phyloP scores from a whole-genome alignment of 768 basidiomycete genomes.

The Pleurotus citrinopileatus region DNA sequence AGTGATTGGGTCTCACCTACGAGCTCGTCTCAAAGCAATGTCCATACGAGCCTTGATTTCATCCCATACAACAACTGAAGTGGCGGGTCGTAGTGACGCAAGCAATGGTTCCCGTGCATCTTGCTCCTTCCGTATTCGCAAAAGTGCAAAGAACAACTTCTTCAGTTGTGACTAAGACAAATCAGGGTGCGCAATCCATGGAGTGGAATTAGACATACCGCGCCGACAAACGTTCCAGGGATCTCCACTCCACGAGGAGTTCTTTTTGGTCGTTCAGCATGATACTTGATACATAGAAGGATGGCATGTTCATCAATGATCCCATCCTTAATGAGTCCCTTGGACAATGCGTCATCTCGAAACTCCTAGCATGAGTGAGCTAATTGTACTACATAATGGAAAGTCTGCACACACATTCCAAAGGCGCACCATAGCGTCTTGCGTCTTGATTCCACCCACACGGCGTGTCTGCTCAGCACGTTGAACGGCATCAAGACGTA shows the following conservation, averaged over 20 bases:
- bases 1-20: conserved; percentile 15
- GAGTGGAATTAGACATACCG: conserved; percentile 17
- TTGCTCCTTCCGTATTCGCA: conserved; percentile 27
- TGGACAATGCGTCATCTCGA: conserved; percentile 2
- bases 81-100: conserved; percentile 15
- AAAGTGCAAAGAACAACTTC: conserved; percentile 26
- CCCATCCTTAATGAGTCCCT: conserved; percentile 17
- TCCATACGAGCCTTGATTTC: conserved; percentile 24
- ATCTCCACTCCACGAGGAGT: conserved; percentile 18
- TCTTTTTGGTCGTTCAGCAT: conserved; percentile 22
- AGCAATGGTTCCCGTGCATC: conserved; percentile 21
- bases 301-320: conserved; percentile 28
- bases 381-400: neutral
- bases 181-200: neutral
- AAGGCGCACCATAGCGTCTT: conserved; percentile 17
- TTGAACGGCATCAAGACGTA: conserved; percentile 17
- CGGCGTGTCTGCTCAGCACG: conserved; percentile 21
- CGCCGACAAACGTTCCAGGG: conserved; percentile 25
- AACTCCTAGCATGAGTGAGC: neutral
- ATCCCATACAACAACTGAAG: conserved; percentile 23
- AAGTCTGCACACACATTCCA: conserved; percentile 20
- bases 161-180: conserved; percentile 26
- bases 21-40: conserved; percentile 20
- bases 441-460: conserved; percentile 21
- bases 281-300: conserved; percentile 22